Evolutionary conservation across 179 eudicot genomes (phyloP), one percentile per base, ranked within the genome.

Genomic region (Spergularia azorica): DNA sequence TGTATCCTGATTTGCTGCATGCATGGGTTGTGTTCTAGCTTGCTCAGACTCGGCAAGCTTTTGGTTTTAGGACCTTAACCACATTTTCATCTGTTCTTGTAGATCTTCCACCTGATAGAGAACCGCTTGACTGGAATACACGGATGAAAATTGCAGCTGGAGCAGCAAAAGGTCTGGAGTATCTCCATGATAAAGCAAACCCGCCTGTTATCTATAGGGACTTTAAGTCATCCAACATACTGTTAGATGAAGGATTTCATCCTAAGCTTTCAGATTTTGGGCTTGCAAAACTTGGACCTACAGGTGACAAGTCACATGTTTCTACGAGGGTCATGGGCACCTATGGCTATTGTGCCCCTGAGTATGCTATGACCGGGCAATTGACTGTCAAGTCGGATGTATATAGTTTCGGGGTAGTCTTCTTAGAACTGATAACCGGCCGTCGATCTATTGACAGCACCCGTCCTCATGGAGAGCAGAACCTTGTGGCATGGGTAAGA

Each of bases 261-360:
- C 90, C 92, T 36, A 89, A 89, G 82, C 87, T 89, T 38, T 89
- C 92, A 10, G 92, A 89, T 76, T 89, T 89, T 66, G 92, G 92
- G 63, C 90, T 89, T 4, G 92, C 92, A 11, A 89, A 89, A 76
- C 85, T 89, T 39, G 92, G 92, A 6, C 92, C 92, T 18, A 87
- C 90, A 8, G 92, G 92, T 39, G 92, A 89, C 80, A 89, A 89
- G 85, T 89, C 92, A 0, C 92, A 89, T 75, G 92, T 89, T 67
- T 89, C 92, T 54, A 89, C 92, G 0, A 76, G 92, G 84, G 92
- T 89, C 63, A 89, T 89, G 92, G 92, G 92, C 43, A 89, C 92
- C 9, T 71, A 71, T 71, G 74, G 74, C 36, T 71, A 71, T 56
- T 71, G 74, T 71, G 74, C 74, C 62, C 93, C 93, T 41, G 93